phyloP scores from a whole-genome alignment of 306 rosid genomes.

The Leucaena leucocephala region DNA sequence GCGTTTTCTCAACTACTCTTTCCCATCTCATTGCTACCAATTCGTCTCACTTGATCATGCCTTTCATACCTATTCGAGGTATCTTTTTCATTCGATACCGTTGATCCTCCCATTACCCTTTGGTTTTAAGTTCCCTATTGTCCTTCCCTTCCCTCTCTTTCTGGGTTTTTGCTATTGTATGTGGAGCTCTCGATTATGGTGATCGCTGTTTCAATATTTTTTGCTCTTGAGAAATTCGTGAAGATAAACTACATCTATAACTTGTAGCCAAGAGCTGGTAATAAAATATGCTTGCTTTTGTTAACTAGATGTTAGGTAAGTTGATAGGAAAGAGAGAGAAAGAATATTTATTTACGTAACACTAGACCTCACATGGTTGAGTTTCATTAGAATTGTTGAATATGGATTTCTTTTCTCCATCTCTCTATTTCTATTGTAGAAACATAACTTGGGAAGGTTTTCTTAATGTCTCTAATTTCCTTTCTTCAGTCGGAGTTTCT shows the following conservation, averaged over 20 bases:
- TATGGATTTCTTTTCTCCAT: neutral
- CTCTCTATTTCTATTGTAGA: neutral
- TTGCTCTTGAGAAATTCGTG: neutral
- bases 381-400: neutral
- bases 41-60: constrained; percentile 66
- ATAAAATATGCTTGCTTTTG: neutral
- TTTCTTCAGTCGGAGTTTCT: neutral
- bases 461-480: too few relatives aligned
- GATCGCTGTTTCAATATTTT: neutral
- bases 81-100: neutral
- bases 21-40: constrained; percentile 85
- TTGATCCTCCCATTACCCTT: neutral
- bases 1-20: constrained; percentile 85
- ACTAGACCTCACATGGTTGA: neutral
- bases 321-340: too few relatives aligned
- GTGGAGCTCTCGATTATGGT: neutral
- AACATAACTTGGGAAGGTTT: neutral
- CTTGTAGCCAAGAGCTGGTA: neutral
- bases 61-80: constrained; percentile 86
- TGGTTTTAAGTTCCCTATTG: neutral
- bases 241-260: neutral
- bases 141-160: neutral
- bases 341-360: too few relatives aligned
- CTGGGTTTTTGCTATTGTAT: neutral
- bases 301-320: neutral